These are phyloP conservation scores for Trichoderma hamatum DNA, from an alignment of 2,329 filamentous ascomycete species.

Conservation along the genomic window DNA sequence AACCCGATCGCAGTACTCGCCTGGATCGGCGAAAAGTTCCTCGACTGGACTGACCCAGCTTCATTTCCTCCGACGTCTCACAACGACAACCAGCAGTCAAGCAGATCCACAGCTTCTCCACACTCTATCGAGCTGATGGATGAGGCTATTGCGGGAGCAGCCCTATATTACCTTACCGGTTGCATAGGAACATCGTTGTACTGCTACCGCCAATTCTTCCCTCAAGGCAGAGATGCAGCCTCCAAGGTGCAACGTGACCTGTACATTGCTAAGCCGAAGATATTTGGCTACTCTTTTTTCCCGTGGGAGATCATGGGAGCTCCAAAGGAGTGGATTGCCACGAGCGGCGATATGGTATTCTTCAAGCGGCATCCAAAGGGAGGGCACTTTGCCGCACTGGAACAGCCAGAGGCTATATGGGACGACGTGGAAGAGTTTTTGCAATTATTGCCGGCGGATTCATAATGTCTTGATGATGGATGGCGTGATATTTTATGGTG, in stretches of 20 bases:
- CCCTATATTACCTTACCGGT: background rate
- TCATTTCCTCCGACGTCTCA: background rate
- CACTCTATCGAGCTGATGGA: conserved; percentile 14
- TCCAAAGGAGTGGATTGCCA: background rate
- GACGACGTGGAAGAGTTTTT: conserved; percentile 1
- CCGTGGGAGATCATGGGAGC: background rate
- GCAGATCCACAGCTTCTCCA: background rate
- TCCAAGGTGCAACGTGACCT: background rate
- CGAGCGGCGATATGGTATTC: background rate
- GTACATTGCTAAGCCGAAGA: background rate
- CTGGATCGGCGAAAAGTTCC: conserved; percentile 14
- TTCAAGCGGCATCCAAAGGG: conserved; percentile 1
- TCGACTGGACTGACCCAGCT: conserved; percentile 5
- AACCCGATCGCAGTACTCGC: conserved; percentile 3
- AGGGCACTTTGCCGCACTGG: conserved; percentile 5
- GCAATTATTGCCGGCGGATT: background rate
- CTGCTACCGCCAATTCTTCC: background rate
- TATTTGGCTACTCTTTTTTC: background rate
- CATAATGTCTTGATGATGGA: background rate
- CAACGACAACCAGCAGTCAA: background rate
- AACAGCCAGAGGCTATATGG: conserved; percentile 3
- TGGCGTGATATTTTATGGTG: background rate
- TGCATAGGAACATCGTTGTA: background rate
- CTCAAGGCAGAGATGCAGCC: background rate
- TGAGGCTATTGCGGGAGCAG: background rate